Conservation (phyloP, 31 red algal species). For the Bonnemaisonia californica region DNA sequence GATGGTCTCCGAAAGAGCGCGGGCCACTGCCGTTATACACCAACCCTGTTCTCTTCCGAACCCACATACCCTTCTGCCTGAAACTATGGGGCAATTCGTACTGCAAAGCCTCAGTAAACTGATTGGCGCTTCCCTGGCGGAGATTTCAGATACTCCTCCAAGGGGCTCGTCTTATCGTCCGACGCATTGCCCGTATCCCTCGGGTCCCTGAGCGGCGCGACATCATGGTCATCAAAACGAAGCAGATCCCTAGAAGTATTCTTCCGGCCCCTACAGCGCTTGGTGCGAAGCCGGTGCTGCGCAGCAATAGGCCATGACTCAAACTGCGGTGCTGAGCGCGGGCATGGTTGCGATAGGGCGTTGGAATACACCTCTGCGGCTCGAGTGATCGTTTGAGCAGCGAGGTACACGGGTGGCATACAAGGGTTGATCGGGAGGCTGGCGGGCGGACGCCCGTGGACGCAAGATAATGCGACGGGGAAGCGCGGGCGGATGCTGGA, state of each 20-base stretch:
- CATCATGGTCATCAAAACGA: constrained; percentile 41
- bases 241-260: background rate
- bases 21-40: background rate
- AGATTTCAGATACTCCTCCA: background rate
- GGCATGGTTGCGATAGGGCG: background rate
- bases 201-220: background rate
- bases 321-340: background rate
- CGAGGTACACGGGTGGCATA: constrained; percentile 26
- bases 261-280: background rate
- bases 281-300: background rate
- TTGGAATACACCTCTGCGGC: constrained; percentile 34
- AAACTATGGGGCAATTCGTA: background rate
- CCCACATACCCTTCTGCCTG: background rate
- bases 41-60: background rate
- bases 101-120: background rate
- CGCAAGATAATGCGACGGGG: background rate
- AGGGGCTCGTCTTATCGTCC: background rate
- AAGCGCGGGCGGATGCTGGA: background rate
- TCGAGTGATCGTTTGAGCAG: constrained; percentile 24
- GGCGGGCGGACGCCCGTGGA: background rate
- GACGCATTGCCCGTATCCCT: background rate
- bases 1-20: background rate
- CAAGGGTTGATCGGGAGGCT: background rate
- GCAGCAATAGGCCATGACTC: background rate
- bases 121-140: background rate